These are phyloP conservation scores for Talaromyces marneffei DNA, from an alignment of 2,329 filamentous ascomycete genomes.

Conservation along the genomic window DNA sequence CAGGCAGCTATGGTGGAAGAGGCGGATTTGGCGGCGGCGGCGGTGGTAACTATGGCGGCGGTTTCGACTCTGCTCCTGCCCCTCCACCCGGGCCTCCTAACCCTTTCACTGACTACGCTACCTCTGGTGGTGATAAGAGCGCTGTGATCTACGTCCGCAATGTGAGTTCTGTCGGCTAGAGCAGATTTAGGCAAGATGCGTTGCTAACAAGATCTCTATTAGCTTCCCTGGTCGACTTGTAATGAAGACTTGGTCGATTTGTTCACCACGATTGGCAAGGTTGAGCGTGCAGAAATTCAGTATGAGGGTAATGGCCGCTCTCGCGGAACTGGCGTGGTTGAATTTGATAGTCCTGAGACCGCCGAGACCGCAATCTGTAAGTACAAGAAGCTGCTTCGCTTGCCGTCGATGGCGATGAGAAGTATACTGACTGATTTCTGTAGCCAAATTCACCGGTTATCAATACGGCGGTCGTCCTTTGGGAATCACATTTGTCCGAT, in stretches of 20 bases:
- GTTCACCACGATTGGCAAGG: constrained; percentile 96
- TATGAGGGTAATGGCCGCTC: constrained; percentile 96
- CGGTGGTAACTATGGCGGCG: constrained; percentile 44
- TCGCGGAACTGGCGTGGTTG: constrained; percentile 90
- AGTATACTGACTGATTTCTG: neutral
- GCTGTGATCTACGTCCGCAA: constrained; percentile 93
- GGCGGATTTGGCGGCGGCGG: constrained; percentile 46
- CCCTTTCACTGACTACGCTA: constrained; percentile 89
- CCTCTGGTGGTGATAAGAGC: constrained; percentile 75
- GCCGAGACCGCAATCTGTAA: constrained; percentile 81
- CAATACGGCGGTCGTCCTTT: constrained; percentile 94
- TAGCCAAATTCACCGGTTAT: constrained; percentile 92
- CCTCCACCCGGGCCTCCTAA: constrained; percentile 60
- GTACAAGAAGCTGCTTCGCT: constrained; percentile 20
- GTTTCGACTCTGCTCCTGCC: constrained; percentile 36
- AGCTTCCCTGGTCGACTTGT: constrained; percentile 98
- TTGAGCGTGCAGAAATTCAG: constrained; percentile 98
- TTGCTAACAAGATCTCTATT: constrained; percentile 7
- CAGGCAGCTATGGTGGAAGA: constrained; percentile 46
- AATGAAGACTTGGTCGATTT: constrained; percentile 96
- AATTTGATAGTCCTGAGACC: constrained; percentile 76
- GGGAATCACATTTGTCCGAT: constrained; percentile 89
- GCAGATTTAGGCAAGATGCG: neutral
- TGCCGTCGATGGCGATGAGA: neutral
- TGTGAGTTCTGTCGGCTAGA: constrained; percentile 53